A percentile compares a stretch with the other conserved stretches of the same genome.
These are phyloP conservation scores for Trichoderma erinaceum DNA, from an alignment of 495 filamentous ascomycete species.

Conservation along the genomic window DNA sequence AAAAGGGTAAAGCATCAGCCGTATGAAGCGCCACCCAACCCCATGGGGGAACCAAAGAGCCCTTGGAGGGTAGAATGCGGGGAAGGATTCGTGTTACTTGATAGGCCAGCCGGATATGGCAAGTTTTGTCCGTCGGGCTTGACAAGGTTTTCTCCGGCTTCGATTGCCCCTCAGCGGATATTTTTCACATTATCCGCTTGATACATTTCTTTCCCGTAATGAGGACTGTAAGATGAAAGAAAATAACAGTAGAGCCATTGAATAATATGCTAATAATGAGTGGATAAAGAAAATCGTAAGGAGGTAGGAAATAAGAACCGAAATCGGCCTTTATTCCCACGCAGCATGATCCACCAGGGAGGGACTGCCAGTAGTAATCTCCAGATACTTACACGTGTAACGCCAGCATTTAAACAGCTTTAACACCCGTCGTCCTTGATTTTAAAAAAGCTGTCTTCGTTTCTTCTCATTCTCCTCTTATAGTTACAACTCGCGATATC, in stretches of 20 bases:
- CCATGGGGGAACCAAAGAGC: background rate
- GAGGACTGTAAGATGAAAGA: no score
- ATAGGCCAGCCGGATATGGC: background rate
- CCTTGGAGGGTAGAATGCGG: background rate
- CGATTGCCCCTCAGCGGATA: constrained; percentile 1
- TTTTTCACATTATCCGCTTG: background rate
- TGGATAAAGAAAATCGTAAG: background rate
- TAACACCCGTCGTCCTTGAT: background rate
- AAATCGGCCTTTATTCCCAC: background rate
- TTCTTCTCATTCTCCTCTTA: background rate
- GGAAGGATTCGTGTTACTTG: background rate
- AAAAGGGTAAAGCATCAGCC: background rate
- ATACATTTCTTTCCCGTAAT: background rate
- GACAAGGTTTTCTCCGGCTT: background rate
- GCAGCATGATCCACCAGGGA: background rate
- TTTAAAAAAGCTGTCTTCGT: background rate
- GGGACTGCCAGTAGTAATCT: background rate
- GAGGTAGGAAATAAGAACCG: background rate
- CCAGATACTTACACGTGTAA: background rate
- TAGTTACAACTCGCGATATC: background rate
- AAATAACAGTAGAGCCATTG: no score
- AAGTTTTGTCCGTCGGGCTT: background rate
- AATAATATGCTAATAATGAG: no score
- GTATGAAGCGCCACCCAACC: background rate
- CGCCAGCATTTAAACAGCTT: background rate